phyloP scores from a whole-genome alignment of 371 early-diverging fungal genomes.

The Mucor mucedo region DNA sequence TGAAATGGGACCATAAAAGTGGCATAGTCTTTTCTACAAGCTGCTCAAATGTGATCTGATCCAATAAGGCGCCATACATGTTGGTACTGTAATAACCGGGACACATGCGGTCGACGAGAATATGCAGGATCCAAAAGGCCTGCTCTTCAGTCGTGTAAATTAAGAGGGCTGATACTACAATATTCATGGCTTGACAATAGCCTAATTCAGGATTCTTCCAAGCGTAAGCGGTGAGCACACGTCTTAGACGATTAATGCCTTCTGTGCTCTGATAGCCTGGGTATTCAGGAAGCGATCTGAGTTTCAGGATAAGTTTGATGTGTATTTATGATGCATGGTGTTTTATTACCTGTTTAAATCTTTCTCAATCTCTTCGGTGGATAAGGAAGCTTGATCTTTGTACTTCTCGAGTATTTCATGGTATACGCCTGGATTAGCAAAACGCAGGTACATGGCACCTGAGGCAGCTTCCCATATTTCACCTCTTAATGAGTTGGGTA shows the following conservation, averaged over 20 bases:
- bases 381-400: slow-evolving; percentile 67
- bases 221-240: slow-evolving; percentile 88
- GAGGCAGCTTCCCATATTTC: slow-evolving; percentile 96
- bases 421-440: slow-evolving; percentile 86
- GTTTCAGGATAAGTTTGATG: too few relatives aligned
- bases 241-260: slow-evolving; percentile 89
- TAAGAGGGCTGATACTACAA: slow-evolving; percentile 91
- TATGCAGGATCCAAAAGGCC: slow-evolving; percentile 92
- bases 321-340: too few relatives aligned
- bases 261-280: slow-evolving; percentile 89
- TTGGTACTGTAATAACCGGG: slow-evolving; percentile 97
- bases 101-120: slow-evolving; percentile 87
- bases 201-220: slow-evolving; percentile 91
- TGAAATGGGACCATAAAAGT: slow-evolving; percentile 78
- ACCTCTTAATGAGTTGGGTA: slow-evolving; percentile 90
- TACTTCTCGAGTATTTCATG: slow-evolving; percentile 77
- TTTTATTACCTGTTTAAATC: slow-evolving; percentile 82
- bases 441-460: slow-evolving; percentile 89
- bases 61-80: slow-evolving; percentile 96
- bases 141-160: slow-evolving; percentile 96
- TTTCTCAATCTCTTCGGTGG: slow-evolving; percentile 97
- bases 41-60: slow-evolving; percentile 93
- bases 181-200: slow-evolving; percentile 99
- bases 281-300: slow-evolving; percentile 89
- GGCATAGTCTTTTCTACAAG: slow-evolving; percentile 83